Base-by-base conservation (phyloP, 2,329 filamentous ascomycete species). In the Epichloe festucae region DNA sequence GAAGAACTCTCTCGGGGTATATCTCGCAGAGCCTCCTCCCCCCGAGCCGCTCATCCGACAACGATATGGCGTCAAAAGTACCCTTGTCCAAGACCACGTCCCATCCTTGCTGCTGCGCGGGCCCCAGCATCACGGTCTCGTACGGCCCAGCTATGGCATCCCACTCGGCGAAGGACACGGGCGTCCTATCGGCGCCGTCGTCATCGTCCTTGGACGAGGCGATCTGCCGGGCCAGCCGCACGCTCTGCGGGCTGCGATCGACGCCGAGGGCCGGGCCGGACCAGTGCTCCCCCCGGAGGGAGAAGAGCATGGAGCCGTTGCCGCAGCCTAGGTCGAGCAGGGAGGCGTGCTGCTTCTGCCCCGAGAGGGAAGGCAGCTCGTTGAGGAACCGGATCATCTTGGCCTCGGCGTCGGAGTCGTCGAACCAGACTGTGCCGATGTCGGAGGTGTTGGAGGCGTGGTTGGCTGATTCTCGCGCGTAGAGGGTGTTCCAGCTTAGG, bases 61-160 rank as follows among this genome's bases (percentile, higher is more conserved):
- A 72, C 48, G 83, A 89, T 36, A 98, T 85, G 11, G 93, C 93
- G 72, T 98, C 93, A 65, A 97, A 98, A 0, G 93, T 98, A 44
- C 93, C 93, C 70, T 98, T 98, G 69, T 98, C 93, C n/a, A 96
- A 77, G 0, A 96, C 84, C 0, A 96, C 81, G 67, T 97, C 89
- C 71, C 90, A 97, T 1, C 86, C 86, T 0, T 59, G 59, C 35
- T 59, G 59, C 35, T 66, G 58, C 2, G 53, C 21, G 10, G 10
- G 3, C n/a, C 60, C 59, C 17, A 65, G 59, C 17, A 65, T 59
- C 2, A 76, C 70, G 0, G 65, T 59, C 0, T 57, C 54, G 36
- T 69, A 62, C 3, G 67, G 53, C 1, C 70, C 70, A 10, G 63
- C 62, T 4, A 89, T 69, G 50, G 87, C 74, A 62, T 87, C 82